These are phyloP conservation scores for Penicillium longicatenatum DNA, from an alignment of 495 filamentous ascomycete species.

Conservation along the genomic window DNA sequence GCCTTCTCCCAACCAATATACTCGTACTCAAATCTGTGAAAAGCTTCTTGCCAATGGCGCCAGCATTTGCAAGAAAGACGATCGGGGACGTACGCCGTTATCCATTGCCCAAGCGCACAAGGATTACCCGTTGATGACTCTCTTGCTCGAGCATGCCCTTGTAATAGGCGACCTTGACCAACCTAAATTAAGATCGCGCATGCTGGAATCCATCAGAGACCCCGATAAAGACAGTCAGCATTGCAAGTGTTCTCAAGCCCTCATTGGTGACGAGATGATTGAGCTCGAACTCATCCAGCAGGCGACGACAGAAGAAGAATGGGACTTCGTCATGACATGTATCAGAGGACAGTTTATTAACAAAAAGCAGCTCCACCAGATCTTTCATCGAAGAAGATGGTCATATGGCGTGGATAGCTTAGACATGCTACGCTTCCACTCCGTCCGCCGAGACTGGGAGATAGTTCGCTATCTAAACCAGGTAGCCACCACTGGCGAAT, in stretches of 20 bases:
- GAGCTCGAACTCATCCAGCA: background rate
- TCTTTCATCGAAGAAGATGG: background rate
- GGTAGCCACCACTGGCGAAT: background rate
- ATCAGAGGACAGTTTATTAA: conserved; percentile 9
- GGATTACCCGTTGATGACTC: conserved; percentile 16
- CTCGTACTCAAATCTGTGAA: conserved; percentile 12
- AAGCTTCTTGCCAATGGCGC: conserved; percentile 9
- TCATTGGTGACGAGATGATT: conserved; percentile 10
- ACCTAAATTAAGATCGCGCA: background rate
- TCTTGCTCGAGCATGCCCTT: conserved; percentile 7
- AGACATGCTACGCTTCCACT: conserved; percentile 12
- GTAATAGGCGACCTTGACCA: background rate
- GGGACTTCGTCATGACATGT: conserved; percentile 18
- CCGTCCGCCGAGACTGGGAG: conserved; percentile 5
- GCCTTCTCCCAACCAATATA: background rate
- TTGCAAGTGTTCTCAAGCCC: background rate
- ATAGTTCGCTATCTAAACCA: conserved; percentile 2
- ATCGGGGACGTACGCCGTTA: conserved; percentile 1
- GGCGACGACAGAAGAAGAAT: conserved; percentile 11
- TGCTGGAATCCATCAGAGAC: conserved; percentile 6
- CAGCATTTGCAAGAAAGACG: background rate
- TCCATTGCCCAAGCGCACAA: conserved; percentile 5
- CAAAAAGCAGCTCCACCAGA: background rate
- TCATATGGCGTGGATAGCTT: conserved; percentile 1
- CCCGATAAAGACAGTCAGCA: background rate